Percentiles rank a stretch among this genome's conserved stretches.
Evolutionary conservation across 345 rosid species (phyloP).

Genomic region (Ceriops decandra): DNA sequence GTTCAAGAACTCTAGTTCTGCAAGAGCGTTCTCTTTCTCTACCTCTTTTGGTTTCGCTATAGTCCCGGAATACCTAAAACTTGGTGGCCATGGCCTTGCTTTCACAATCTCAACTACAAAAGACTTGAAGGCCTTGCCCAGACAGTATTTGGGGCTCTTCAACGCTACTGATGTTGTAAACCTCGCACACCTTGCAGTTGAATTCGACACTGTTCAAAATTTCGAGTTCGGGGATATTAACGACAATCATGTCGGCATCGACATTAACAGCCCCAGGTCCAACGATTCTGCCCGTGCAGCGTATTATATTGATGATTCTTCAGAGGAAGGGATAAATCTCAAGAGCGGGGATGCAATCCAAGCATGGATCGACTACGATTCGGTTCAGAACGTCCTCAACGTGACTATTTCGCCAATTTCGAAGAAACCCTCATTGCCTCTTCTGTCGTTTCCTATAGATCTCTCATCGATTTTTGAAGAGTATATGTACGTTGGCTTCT

Average conservation of each 20-base stretch:
- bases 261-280: constrained; percentile 19
- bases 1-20: constrained; percentile 18
- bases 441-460: constrained; percentile 20
- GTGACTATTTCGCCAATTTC: constrained; percentile 24
- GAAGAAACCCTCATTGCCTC: constrained; percentile 17
- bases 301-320: constrained; percentile 7
- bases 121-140: constrained; percentile 17
- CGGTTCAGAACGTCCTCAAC: constrained; percentile 14
- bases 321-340: constrained; percentile 14
- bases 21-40: constrained; percentile 17
- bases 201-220: constrained; percentile 27
- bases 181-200: constrained; percentile 21
- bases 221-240: constrained; percentile 26
- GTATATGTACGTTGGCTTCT: constrained; percentile 26
- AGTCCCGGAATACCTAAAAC: constrained; percentile 23
- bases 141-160: constrained; percentile 24
- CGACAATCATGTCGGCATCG: constrained; percentile 28
- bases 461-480: constrained; percentile 22
- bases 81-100: constrained; percentile 32
- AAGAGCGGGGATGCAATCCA: constrained; percentile 14
- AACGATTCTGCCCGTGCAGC: constrained; percentile 19
- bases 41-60: constrained; percentile 21
- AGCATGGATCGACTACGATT: constrained; percentile 31
- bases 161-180: constrained; percentile 18
- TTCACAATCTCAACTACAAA: constrained; percentile 25